These are phyloP conservation scores for Apiospora saccharicola DNA, from an alignment of 2,329 filamentous ascomycete species.

Conservation along the genomic window DNA sequence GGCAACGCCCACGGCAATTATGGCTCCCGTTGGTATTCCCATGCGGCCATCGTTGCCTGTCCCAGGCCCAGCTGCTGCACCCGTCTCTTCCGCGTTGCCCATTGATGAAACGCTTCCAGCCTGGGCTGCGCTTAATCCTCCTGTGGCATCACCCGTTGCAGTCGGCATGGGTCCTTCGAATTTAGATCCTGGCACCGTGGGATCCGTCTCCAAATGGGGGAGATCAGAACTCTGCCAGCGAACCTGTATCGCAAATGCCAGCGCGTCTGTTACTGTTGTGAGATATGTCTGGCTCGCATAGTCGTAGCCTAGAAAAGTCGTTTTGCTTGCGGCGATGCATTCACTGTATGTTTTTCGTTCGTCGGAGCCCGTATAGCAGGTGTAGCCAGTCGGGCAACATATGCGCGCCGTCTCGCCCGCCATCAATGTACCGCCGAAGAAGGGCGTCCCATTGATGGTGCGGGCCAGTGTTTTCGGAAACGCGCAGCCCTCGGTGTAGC, in stretches of 20 bases:
- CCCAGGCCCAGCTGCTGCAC: background rate
- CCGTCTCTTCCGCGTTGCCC: background rate
- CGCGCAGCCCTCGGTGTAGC: conserved; percentile 23
- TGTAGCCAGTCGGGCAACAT: conserved; percentile 24
- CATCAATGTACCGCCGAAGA: conserved; percentile 20
- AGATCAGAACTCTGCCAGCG: conserved; percentile 24
- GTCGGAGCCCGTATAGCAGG: conserved; percentile 10
- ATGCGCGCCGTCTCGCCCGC: conserved; percentile 18
- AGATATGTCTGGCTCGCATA: background rate
- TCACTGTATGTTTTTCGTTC: background rate
- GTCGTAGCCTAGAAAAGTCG: conserved; percentile 6
- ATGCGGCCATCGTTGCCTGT: background rate
- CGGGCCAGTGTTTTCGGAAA: conserved; percentile 18
- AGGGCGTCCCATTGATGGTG: background rate
- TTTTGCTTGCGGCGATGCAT: conserved; percentile 13
- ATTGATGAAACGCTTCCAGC: background rate
- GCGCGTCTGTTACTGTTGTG: conserved; percentile 1
- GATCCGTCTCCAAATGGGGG: conserved; percentile 18
- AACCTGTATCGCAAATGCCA: conserved; percentile 21
- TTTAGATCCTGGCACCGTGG: conserved; percentile 21
- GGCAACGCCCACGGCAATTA: conserved; percentile 21
- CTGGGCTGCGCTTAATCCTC: background rate
- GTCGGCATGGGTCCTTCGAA: background rate
- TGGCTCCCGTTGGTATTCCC: conserved; percentile 9
- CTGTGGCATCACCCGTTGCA: background rate